phyloP scores from a whole-genome alignment of 1,284 basidiomycete genomes.

The Moesziomyces parantarcticus region DNA sequence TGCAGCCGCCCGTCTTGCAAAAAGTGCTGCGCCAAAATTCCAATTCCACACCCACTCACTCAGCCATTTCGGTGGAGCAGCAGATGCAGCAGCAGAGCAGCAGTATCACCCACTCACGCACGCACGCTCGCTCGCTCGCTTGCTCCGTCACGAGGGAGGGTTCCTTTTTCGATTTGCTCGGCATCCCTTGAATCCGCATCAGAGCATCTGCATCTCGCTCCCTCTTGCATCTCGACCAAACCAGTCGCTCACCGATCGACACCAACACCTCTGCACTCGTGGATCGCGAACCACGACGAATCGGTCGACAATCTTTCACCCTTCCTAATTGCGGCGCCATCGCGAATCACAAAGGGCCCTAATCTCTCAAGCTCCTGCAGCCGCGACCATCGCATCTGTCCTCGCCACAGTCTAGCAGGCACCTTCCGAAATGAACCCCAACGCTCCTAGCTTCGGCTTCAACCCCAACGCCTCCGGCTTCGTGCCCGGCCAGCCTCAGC shows the following conservation, averaged over 20 bases:
- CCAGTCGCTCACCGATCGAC: neutral
- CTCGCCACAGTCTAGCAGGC: neutral
- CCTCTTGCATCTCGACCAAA: neutral
- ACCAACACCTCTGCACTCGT: neutral
- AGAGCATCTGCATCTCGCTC: no score
- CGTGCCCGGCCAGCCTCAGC: constrained; percentile 57
- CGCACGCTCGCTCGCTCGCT: no score
- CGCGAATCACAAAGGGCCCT: neutral
- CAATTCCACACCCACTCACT: neutral
- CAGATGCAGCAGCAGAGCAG: neutral
- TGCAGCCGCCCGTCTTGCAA: neutral
- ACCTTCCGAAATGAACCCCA: constrained; percentile 61
- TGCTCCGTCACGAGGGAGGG: no score
- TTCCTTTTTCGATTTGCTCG: no score
- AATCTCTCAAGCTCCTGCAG: neutral
- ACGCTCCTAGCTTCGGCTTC: constrained; percentile 66
- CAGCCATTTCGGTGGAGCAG: no score
- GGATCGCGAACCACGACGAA: neutral
- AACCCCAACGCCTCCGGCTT: constrained; percentile 66
- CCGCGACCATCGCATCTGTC: neutral
- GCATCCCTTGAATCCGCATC: no score
- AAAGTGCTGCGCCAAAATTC: neutral
- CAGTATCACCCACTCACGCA: neutral
- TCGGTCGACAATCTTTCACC: neutral
- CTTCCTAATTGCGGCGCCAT: neutral